Evolutionary conservation across 345 rosid species (phyloP).

Genomic region (Eucalyptus curtisii): DNA sequence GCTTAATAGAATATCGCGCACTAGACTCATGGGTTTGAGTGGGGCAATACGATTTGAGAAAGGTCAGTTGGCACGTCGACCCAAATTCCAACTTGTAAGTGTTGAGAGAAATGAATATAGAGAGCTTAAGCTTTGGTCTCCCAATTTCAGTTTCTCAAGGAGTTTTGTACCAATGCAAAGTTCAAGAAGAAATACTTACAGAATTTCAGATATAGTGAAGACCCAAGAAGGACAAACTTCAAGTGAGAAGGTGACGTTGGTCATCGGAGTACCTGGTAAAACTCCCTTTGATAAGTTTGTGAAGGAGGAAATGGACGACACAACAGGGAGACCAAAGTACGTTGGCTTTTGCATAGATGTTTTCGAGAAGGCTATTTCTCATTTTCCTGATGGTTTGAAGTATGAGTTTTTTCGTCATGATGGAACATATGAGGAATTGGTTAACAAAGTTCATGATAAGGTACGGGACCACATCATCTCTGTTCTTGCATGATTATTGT

Average conservation of each 20-base stretch:
- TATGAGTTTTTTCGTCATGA: constrained; percentile 7
- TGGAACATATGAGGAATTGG: constrained; percentile 27
- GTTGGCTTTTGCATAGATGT: constrained; percentile 45
- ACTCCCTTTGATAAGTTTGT: constrained; percentile 33
- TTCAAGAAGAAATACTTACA: background rate
- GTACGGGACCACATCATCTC: background rate
- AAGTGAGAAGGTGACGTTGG: background rate
- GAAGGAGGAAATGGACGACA: background rate
- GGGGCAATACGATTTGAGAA: constrained; percentile 19
- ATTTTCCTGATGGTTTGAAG: constrained; percentile 5
- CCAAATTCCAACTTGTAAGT: constrained; percentile 9
- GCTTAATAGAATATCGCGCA: background rate
- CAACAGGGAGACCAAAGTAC: background rate
- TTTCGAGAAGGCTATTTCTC: background rate
- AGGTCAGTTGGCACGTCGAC: background rate
- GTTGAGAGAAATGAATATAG: constrained; percentile 25
- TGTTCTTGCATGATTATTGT: background rate
- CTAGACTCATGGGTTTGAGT: constrained; percentile 25
- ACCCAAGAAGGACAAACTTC: constrained; percentile 14
- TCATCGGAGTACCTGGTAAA: constrained; percentile 28
- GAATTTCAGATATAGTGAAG: constrained; percentile 1
- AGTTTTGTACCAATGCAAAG: background rate
- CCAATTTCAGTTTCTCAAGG: constrained; percentile 10
- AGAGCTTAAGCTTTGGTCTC: constrained; percentile 29
- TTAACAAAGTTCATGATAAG: constrained; percentile 24